Base-by-base conservation (phyloP, 306 rosid species). In the Corylus heterophylla region DNA sequence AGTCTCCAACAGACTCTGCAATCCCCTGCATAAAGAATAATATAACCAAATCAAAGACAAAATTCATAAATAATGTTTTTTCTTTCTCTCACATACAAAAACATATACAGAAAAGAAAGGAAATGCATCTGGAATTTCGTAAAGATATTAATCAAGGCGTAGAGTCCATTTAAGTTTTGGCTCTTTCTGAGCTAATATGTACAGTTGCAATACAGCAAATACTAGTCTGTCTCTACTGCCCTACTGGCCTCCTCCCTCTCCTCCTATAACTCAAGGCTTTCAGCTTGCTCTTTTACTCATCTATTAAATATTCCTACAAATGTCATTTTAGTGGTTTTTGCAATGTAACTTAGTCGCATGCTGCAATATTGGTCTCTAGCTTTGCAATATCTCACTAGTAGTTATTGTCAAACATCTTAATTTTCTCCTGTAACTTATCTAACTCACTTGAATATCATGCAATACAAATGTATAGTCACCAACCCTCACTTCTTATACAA, bases 1-100 rank as follows among this genome's bases (percentile, higher is more conserved):
- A 94, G 82, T 94, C 89, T 86, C 98, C 98, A 78, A 94, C 90
- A 47, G 97, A 86, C 67, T 84, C 37, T 56, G 97, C 98, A 82
- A 94, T 72, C 69, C 92, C 87, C 98, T 93, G 90, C 87, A 87
- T 12, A 22, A 71, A 13, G 12, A 75, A 79, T 31, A 63, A 49
- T 71, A 31, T 31, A 54, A 76, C 10, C 58, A 45, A 64, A 56
- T 35, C 16, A 74, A 50, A 31, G 37, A 69, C 66, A 9, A 51
- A 22, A 50, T 51, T 42, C 72, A 64, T 20, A 77, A 18, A 79
- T 22, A 2, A 58, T 47, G 50, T 35, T 35, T 55, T 82, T 61
- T 47, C 42, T 27, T 78, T 55, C 74, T 55, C 74, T 72, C 20
- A 45, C 54, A 39, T 45, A 73, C 58, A 47, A 69, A 14, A 12